Conservation (phyloP, 306 rosid genomes). For the Acacia acuminata region DNA sequence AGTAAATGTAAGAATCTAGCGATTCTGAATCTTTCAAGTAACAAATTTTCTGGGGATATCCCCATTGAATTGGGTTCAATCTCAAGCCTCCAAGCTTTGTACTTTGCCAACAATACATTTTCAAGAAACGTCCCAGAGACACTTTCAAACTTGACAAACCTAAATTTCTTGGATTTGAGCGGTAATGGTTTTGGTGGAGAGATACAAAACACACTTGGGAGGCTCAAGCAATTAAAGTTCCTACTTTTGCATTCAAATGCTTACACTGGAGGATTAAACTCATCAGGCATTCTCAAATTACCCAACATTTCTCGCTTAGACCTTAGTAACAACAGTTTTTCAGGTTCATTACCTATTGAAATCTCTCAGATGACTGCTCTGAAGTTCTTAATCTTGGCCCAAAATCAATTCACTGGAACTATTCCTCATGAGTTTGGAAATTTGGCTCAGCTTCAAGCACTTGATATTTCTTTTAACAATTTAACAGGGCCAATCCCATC, state of each 20-base stretch:
- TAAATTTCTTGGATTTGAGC: conserved; percentile 83
- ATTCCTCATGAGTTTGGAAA: conserved; percentile 65
- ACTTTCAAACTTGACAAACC: conserved; percentile 53
- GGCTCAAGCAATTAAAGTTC: conserved; percentile 61
- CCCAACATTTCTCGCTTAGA: conserved; percentile 59
- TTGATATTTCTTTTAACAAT: conserved; percentile 71
- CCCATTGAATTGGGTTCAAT: conserved; percentile 67
- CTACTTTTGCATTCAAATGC: conserved; percentile 61
- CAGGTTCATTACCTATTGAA: conserved; percentile 77
- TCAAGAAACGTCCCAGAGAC: conserved; percentile 62
- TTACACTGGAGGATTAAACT: conserved; percentile 57
- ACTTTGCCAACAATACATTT: conserved; percentile 67
- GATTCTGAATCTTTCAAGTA: conserved; percentile 55
- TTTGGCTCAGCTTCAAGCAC: conserved; percentile 49
- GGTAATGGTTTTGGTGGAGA: conserved; percentile 64
- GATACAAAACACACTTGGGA: conserved; percentile 68
- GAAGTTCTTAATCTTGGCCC: conserved; percentile 59
- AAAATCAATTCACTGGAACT: conserved; percentile 59
- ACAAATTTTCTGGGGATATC: conserved; percentile 55
- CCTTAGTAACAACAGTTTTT: conserved; percentile 60
- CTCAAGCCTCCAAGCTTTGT: conserved; percentile 48
- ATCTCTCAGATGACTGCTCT: conserved; percentile 61
- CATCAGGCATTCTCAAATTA: conserved; percentile 72
- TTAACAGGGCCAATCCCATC: conserved; percentile 72
- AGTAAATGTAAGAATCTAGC: conserved; percentile 57